Conservation (phyloP, 495 filamentous ascomycete genomes). For the Astrothelium subdiscretum region DNA sequence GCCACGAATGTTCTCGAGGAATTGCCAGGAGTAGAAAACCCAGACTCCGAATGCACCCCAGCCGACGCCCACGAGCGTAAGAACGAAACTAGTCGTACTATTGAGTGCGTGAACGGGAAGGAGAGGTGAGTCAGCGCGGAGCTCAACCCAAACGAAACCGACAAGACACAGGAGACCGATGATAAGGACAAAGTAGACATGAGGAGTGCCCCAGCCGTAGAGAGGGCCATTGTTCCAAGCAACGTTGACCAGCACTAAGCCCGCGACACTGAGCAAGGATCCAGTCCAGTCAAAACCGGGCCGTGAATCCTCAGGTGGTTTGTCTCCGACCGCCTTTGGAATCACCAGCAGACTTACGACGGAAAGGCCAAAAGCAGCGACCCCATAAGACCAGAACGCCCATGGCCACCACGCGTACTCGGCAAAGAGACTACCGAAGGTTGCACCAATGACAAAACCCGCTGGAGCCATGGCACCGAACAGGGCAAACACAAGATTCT, state of each 20-base stretch:
- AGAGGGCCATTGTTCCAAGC: conserved; percentile 23
- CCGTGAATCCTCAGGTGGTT: conserved; percentile 1
- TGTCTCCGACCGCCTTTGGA: conserved; percentile 11
- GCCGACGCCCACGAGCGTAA: conserved; percentile 18
- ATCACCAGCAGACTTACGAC: conserved; percentile 14
- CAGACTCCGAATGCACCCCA: conserved; percentile 26
- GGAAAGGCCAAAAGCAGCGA: conserved; percentile 13
- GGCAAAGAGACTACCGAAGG: conserved; percentile 19
- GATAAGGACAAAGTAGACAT: conserved; percentile 23
- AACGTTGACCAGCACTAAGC: conserved; percentile 23
- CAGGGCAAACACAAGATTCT: conserved; percentile 25
- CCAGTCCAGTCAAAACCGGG: conserved; percentile 21
- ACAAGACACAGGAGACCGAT: conserved; percentile 19
- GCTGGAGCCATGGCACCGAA: conserved; percentile 24
- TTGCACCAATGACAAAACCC: conserved; percentile 21
- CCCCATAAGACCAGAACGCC: conserved; percentile 23
- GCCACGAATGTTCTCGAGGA: conserved; percentile 13
- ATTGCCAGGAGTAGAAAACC: conserved; percentile 21
- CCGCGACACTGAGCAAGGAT: conserved; percentile 19
- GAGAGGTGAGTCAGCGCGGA: conserved; percentile 15
- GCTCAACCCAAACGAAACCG: conserved; percentile 20
- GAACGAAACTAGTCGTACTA: conserved; percentile 18
- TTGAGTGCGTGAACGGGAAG: conserved; percentile 20
- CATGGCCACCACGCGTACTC: conserved; percentile 24
- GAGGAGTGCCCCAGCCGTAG: conserved; percentile 19